phyloP scores from a whole-genome alignment of 2,329 filamentous ascomycete genomes.

The Monosporascus sp. region DNA sequence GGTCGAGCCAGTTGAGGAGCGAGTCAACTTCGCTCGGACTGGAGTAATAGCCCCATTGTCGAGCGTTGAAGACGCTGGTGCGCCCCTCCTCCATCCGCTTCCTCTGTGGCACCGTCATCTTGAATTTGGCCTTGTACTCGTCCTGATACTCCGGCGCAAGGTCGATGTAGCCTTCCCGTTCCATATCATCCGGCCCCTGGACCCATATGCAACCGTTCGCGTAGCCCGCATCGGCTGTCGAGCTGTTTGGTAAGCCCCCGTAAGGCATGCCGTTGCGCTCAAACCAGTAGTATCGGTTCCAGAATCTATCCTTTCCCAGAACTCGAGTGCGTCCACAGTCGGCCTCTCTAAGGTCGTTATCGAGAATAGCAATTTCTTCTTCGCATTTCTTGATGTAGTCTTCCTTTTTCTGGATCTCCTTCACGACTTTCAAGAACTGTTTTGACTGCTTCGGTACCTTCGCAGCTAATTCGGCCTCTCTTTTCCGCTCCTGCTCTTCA shows the following conservation, averaged over 20 bases:
- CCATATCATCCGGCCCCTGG: constrained; percentile 87
- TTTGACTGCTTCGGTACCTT: constrained; percentile 78
- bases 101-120: constrained; percentile 78
- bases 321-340: constrained; percentile 87
- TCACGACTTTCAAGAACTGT: constrained; percentile 80
- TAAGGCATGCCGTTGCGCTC: constrained; percentile 98
- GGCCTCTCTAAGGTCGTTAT: constrained; percentile 89
- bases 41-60: constrained; percentile 89
- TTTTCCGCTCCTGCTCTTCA: constrained; percentile 66
- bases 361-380: constrained; percentile 76
- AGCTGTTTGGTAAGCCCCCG: constrained; percentile 79
- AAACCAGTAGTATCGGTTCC: constrained; percentile 99
- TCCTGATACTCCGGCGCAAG: constrained; percentile 64
- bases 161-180: constrained; percentile 82
- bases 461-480: constrained; percentile 57
- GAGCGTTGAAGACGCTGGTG: constrained; percentile 70
- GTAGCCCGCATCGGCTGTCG: constrained; percentile 80
- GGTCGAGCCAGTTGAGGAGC: constrained; percentile 84
- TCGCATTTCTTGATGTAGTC: constrained; percentile 76
- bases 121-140: constrained; percentile 71
- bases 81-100: constrained; percentile 80
- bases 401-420: constrained; percentile 86
- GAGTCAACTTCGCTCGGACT: constrained; percentile 72
- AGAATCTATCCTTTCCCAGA: constrained; percentile 91
- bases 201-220: constrained; percentile 96